Evolutionary conservation across 768 basidiomycete genomes (phyloP).

Genomic region (Tricholomella constricta): DNA sequence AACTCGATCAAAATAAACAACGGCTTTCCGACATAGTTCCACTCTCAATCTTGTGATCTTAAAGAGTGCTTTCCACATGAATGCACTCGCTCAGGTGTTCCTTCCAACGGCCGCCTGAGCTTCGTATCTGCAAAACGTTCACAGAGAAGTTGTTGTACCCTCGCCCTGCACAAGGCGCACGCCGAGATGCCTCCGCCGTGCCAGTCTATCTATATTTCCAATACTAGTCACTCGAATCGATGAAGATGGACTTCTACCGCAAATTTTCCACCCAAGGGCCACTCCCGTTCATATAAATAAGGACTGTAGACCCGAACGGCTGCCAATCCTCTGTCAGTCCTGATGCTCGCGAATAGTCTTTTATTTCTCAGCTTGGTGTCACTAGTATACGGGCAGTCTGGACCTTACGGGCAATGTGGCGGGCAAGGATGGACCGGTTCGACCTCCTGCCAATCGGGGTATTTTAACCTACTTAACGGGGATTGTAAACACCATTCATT

Average conservation of each 20-base stretch:
- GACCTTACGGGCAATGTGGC: no score
- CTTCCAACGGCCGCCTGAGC: background rate
- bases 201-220: background rate
- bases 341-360: constrained; percentile 10
- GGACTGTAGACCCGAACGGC: background rate
- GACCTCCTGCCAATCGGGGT: no score
- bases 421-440: no score
- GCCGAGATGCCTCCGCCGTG: constrained; percentile 8
- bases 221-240: background rate
- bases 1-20: no score
- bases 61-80: no score
- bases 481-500: no score
- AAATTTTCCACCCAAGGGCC: background rate
- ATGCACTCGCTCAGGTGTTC: background rate
- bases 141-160: no score
- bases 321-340: background rate
- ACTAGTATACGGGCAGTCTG: constrained; percentile 20
- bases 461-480: no score
- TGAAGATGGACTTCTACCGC: constrained; percentile 2
- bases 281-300: background rate
- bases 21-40: no score
- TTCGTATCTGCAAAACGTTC: no score
- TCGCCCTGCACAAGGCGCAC: no score
- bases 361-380: constrained; percentile 7
- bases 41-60: no score